A percentile compares a stretch with the other conserved stretches of the same genome.
phyloP scores from a whole-genome alignment of 768 basidiomycete species.

The Tricholomella constricta region DNA sequence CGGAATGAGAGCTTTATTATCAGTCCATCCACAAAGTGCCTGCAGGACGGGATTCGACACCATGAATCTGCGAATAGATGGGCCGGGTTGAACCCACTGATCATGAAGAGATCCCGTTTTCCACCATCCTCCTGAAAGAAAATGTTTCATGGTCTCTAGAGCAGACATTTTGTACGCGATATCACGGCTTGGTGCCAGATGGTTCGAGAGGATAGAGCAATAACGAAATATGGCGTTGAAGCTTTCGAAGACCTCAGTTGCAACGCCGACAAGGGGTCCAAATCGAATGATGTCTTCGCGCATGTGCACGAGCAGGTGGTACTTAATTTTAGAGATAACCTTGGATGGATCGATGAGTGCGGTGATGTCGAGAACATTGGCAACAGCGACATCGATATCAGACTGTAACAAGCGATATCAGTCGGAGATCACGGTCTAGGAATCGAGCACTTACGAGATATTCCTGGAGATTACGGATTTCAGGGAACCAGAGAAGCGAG shows the following conservation, averaged over 20 bases:
- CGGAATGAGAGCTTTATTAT: background rate
- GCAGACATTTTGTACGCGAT: slow-evolving; percentile 35
- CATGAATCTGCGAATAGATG: slow-evolving; percentile 20
- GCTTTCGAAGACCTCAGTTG: slow-evolving; percentile 39
- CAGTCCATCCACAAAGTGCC: slow-evolving; percentile 20
- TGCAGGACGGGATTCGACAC: slow-evolving; percentile 12
- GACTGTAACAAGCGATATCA: slow-evolving; percentile 18
- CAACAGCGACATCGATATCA: slow-evolving; percentile 29
- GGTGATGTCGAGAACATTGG: slow-evolving; percentile 38
- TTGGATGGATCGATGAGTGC: slow-evolving; percentile 34
- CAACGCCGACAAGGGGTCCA: too few species aligned
- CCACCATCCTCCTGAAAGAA: slow-evolving; percentile 36
- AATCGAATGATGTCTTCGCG: slow-evolving; percentile 34
- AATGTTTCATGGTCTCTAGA: too few species aligned
- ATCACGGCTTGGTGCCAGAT: too few species aligned
- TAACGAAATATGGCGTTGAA: slow-evolving; percentile 44
- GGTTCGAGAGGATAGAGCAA: slow-evolving; percentile 43
- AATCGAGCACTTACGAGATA: slow-evolving; percentile 32
- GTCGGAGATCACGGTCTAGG: background rate
- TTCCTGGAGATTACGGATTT: slow-evolving; percentile 37
- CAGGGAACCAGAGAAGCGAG: slow-evolving; percentile 42
- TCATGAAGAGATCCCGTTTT: background rate
- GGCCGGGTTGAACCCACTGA: slow-evolving; percentile 18
- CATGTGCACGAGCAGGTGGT: slow-evolving; percentile 35
- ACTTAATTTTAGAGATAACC: too few species aligned